Evolutionary conservation across 495 filamentous ascomycete species (phyloP), one percentile per base, ranked within the genome.

Genomic region (Tuber indicum): DNA sequence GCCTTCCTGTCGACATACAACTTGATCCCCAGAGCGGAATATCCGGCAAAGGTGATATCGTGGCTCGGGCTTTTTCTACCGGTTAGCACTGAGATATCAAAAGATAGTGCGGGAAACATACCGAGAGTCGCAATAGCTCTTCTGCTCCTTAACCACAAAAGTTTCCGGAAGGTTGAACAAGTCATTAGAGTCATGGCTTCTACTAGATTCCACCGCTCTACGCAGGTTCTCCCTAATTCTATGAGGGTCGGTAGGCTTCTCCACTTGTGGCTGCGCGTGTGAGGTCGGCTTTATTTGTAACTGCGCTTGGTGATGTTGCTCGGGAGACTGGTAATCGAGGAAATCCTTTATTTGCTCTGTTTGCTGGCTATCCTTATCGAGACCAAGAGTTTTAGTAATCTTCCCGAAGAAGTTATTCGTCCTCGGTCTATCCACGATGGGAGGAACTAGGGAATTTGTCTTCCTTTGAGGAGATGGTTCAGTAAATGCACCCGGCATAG

Each of bases 101-200:
- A 32, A 32, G 45, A 16, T 0, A 45, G 39, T 10, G 45, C 17
- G 16, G 21, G 44, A 46, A 46, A 72, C 58, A 76, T 78, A 79
- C 79, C 77, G 90, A 86, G 85, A 75, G 75, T 97, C 95, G 84
- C 96, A 99, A 86, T 98, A 98, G 0, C 93, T 92, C 71, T 91
- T 89, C 72, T 92, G 91, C 84, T 98, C 94, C 80, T 92, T 92
- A 79, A 98, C 90, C 47, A 90, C 86, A 71, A 90, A 90, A 32
- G 91, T 91, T 49, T 89, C 85, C 0, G 94, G 93, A 3, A 89
- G 89, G 44, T 89, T 88, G 84, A 91, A 94, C 58, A 97, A 82
- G 44, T 85, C 85, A 10, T 89, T 87, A 6, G 92, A 92, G 78
- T 93, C 90, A 84, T 96, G 91, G 26, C 94, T 87, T 41, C 94